Conservation (phyloP, 495 filamentous ascomycete genomes). For the Podospora sp. region DNA sequence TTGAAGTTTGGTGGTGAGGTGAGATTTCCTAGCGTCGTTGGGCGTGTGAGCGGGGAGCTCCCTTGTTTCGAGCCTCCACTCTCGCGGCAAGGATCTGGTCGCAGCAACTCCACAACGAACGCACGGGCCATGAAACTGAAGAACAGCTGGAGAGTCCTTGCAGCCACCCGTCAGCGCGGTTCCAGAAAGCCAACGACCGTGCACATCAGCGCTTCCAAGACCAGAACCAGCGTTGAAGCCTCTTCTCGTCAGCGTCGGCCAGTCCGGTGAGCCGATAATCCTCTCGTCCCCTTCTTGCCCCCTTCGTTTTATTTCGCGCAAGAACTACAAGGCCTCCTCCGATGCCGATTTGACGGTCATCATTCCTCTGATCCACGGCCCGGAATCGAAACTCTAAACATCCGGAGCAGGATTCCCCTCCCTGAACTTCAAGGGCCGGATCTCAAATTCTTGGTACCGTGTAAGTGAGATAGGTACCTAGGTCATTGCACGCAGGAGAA, state of each 20-base stretch:
- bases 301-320: not conserved
- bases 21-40: conserved; percentile 12
- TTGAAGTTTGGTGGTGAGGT: conserved; percentile 20
- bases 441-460: too few species aligned
- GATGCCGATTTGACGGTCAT: not conserved
- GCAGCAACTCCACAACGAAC: not conserved
- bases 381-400: conserved; percentile 15
- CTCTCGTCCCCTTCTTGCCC: not conserved
- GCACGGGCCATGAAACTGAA: too few species aligned
- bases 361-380: not conserved
- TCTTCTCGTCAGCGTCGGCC: not conserved
- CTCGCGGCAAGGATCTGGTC: not conserved
- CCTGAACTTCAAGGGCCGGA: not conserved
- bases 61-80: not conserved
- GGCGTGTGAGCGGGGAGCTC: not conserved
- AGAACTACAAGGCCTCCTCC: not conserved
- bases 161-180: conserved; percentile 3
- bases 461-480: too few species aligned
- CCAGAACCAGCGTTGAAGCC: not conserved
- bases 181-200: not conserved
- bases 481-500: not conserved
- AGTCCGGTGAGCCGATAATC: not conserved
- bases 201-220: not conserved
- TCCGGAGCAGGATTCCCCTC: conserved; percentile 8
- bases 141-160: not conserved